These are phyloP conservation scores for Colletotrichum limetticola DNA, from an alignment of 2,329 filamentous ascomycete species.

Conservation along the genomic window DNA sequence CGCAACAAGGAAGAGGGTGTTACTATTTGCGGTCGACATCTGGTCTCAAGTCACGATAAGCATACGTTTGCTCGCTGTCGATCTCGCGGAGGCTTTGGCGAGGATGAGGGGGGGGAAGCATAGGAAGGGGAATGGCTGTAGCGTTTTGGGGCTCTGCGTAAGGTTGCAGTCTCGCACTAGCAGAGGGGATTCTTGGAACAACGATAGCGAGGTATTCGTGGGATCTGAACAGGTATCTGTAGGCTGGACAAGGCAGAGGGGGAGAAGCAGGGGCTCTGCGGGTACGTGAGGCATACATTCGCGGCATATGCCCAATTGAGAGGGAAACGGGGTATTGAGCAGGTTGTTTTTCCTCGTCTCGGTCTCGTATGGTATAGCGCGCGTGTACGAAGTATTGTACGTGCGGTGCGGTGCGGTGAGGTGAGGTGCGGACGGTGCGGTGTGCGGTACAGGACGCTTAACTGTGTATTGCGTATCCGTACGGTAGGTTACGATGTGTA, in stretches of 20 bases:
- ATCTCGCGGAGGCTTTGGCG: constrained; percentile 16
- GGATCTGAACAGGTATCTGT: neutral
- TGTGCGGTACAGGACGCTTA: neutral
- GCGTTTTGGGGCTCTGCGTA: neutral
- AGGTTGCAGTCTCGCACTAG: neutral
- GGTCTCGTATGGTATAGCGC: neutral
- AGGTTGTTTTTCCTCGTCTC: constrained; percentile 13
- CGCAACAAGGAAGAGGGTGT: constrained; percentile 26
- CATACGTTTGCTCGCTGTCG: constrained; percentile 30
- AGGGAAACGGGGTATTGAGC: constrained; percentile 9
- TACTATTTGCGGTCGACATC: constrained; percentile 32
- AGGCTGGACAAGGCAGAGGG: neutral
- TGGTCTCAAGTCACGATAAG: constrained; percentile 30
- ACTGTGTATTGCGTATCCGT: too few relatives aligned
- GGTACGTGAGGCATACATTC: constrained; percentile 24
- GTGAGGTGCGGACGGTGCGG: neutral
- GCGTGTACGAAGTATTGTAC: neutral
- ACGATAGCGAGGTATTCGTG: constrained; percentile 10
- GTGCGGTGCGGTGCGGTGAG: constrained; percentile 1
- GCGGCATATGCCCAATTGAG: constrained; percentile 25
- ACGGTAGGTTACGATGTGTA: neutral
- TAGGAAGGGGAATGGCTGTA: constrained; percentile 2
- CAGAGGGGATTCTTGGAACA: neutral
- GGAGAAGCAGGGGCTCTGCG: constrained; percentile 3
- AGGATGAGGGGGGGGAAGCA: neutral